A percentile compares a stretch with the other conserved stretches of the same genome.
These are phyloP conservation scores for Sugiyamaella valdiviana DNA, from an alignment of 805 yeast genomes.

Conservation along the genomic window DNA sequence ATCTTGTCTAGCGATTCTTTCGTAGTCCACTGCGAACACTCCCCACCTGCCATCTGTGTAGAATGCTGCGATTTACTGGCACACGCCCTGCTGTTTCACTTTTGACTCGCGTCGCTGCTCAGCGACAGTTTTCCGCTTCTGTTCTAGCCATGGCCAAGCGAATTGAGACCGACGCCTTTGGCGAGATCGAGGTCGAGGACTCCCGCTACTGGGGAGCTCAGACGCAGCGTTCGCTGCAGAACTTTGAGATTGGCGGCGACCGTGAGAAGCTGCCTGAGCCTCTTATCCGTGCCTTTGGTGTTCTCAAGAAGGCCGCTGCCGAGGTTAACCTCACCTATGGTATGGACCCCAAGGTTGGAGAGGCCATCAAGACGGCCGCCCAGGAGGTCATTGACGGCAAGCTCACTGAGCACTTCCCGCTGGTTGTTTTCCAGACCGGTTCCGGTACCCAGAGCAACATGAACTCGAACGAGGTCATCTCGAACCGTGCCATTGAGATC, in stretches of 20 bases:
- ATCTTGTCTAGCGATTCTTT: slow-evolving; percentile 1
- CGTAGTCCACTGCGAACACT: not conserved
- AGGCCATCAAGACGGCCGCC: slow-evolving; percentile 88
- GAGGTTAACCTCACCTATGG: slow-evolving; percentile 81
- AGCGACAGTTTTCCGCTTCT: slow-evolving; percentile 9
- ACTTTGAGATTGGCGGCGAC: slow-evolving; percentile 93
- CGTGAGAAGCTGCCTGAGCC: slow-evolving; percentile 91
- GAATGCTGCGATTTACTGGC: slow-evolving; percentile 9
- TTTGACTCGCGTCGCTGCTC: not conserved
- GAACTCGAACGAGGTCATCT: slow-evolving; percentile 98
- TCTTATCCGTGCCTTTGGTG: slow-evolving; percentile 83
- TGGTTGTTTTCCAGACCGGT: slow-evolving; percentile 98
- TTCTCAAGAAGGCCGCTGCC: slow-evolving; percentile 91
- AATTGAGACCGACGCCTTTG: slow-evolving; percentile 92
- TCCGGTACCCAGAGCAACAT: slow-evolving; percentile 98
- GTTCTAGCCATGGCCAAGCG: slow-evolving; percentile 36
- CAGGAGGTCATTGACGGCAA: slow-evolving; percentile 92
- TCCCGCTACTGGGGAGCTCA: slow-evolving; percentile 97
- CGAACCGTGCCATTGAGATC: slow-evolving; percentile 95
- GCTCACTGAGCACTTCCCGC: slow-evolving; percentile 89
- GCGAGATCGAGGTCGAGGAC: slow-evolving; percentile 85
- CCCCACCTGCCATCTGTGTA: not conserved
- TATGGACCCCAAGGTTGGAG: slow-evolving; percentile 75
- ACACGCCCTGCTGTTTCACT: slow-evolving; percentile 6
- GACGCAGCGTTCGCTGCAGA: slow-evolving; percentile 81